Evolutionary conservation across 441 rosid genomes (phyloP).

Genomic region (Populus tomentosa): DNA sequence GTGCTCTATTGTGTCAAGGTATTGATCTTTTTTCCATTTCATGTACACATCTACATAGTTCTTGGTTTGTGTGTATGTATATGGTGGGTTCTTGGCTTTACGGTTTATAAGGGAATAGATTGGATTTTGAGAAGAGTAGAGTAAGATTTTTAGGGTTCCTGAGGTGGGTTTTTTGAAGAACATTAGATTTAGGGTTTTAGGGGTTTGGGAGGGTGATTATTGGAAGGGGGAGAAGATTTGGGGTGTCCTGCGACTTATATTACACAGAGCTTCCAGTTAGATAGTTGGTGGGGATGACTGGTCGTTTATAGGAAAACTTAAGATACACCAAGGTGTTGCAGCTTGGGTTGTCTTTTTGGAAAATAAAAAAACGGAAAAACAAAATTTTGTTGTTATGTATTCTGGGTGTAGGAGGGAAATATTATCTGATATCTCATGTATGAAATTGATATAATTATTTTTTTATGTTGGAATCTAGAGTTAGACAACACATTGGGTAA

Average conservation of each 20-base stretch:
- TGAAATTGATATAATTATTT: too few species aligned
- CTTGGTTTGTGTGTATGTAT: slow-evolving; percentile 29
- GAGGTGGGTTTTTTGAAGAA: slow-evolving; percentile 18
- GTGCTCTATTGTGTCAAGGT: slow-evolving; percentile 61
- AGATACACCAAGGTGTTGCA: not conserved
- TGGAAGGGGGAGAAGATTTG: too few species aligned
- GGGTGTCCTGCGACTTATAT: not conserved
- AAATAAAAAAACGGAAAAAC: not conserved
- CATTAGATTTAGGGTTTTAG: slow-evolving; percentile 23
- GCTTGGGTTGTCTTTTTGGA: not conserved
- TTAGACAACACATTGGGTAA: not conserved
- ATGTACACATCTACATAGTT: slow-evolving; percentile 70
- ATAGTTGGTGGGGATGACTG: not conserved
- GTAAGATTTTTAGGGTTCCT: slow-evolving; percentile 17
- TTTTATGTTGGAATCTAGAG: not conserved
- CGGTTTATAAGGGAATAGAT: slow-evolving; percentile 7
- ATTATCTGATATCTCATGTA: not conserved
- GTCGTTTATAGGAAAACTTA: not conserved
- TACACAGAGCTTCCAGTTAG: not conserved
- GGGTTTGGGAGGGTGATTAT: not conserved
- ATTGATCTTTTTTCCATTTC: slow-evolving; percentile 82
- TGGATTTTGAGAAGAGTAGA: slow-evolving; percentile 19
- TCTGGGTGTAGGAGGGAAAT: not conserved
- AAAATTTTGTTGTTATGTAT: not conserved
- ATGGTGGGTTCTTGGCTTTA: slow-evolving; percentile 8